Base-by-base conservation (phyloP, 805 yeast genomes). In the Priceomyces fermenticarens region DNA sequence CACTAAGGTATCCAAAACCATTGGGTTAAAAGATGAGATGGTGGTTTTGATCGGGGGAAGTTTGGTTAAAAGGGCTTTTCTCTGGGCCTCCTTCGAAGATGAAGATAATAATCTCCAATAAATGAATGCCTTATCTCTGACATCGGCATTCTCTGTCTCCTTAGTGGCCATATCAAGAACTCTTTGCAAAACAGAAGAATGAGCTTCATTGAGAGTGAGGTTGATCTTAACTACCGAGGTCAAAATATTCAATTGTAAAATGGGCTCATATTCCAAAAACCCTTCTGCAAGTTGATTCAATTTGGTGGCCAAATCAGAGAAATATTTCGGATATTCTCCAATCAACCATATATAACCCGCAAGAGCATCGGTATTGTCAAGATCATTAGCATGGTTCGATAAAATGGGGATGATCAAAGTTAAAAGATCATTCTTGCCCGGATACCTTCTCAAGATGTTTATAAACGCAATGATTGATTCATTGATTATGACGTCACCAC, bases 61-160 rank as follows among this genome's bases (percentile, higher is more conserved):
- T 45, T 75, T 77, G 9, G 80, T 71, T 43, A 83, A 62, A 23
- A 88, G 72, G 35, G 87, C 69, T 32, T 72, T 68, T 48, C 73
- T 68, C 38, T 85, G 72, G 5, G 70, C 53, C 7, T 67, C 67
- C 5, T 53, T 53, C 2, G 67, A 55, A 33, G 68, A 63, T 5
- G 68, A 52, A 10, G 89, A 83, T 38, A 85, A 64, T 36, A 86
- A 70, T 63, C 95, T 75, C 93, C 93, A 85, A 57, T 84, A 85
- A 32, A 85, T 68, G 58, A 76, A 85, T 0, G 91, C 89, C 67
- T 83, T 79, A 58, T 85, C 95, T 59, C 93, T 73, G 20, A 85
- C 84, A 55, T 85, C 95, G 2, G 88, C 78, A 53, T 83, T 83
- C 45, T 83, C 85, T 42, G 84, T 71, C 32, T 77, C 74, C 43